Base-by-base conservation (phyloP, 225 moss, liverwort and hornwort species). In the Polytrichum commune region DNA sequence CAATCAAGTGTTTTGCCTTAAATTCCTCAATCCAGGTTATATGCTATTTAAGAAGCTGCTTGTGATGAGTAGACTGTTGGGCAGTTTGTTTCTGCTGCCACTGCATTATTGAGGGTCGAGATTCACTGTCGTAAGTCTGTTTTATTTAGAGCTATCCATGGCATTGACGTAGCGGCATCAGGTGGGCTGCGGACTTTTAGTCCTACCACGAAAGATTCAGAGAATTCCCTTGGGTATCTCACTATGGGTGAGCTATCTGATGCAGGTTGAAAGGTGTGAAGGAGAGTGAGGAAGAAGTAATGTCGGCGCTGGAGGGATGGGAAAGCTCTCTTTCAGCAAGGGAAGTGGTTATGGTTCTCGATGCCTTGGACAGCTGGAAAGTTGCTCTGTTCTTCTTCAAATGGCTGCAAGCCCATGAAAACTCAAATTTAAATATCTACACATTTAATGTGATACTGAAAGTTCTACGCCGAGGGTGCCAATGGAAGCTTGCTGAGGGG, bases 371-470 rank as follows among this genome's bases (percentile, higher is more conserved):
- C 53, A 90, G 83, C 67, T 98, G 97, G 97, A 84, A 68, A 70
- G 77, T 54, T 73, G 97, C 90, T 35, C 78, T 87, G 25, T 72
- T 86, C 5, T 70, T 98, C 63, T 98, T 98, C 80, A 87, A 77
- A 75, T 92, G 92, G 94, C 73, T 91, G 76, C 77, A 85, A 72
- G 32, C 72, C 25, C 74, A 90, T 38, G 88, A 77, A 10, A 80
- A 75, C 55, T 82, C 81, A 46, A 81, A 71, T 71, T 71, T 94
- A 33, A 97, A 92, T 74, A 73, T 91, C 19, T 91, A 83, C 28
- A 86, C 89, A 24, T 90, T 85, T 64, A 98, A 98, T 79, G 97
- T 94, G 74, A 81, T 94, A 69, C 78, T 94, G 27, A 93, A 93
- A 69, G 80, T 91, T 53, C 85, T 94, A 71, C 92, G 97, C 28